Percentiles rank a stretch among this genome's conserved stretches.
These are phyloP conservation scores for Trametes maxima DNA, from an alignment of 768 basidiomycete genomes.

Conservation along the genomic window DNA sequence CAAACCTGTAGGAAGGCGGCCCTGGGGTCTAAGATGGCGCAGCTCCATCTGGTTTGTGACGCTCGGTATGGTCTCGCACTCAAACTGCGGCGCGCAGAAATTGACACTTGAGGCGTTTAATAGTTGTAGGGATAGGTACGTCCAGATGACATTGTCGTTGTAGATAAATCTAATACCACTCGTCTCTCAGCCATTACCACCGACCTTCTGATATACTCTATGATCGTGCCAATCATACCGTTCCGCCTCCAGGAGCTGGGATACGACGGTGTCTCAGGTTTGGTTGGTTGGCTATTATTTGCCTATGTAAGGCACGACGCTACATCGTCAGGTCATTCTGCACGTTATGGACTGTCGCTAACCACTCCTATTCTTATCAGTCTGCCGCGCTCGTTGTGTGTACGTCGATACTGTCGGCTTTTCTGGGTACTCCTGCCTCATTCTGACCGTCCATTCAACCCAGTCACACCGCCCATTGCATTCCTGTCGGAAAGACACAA, in stretches of 20 bases:
- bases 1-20: slow-evolving; percentile 6
- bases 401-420: slow-evolving; percentile 13
- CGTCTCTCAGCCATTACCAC: slow-evolving; percentile 33
- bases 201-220: slow-evolving; percentile 41
- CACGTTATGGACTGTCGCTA: neutral
- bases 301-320: slow-evolving; percentile 35
- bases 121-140: slow-evolving; percentile 35
- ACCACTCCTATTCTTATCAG: slow-evolving; percentile 17
- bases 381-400: slow-evolving; percentile 38
- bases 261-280: slow-evolving; percentile 36
- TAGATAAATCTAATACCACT: neutral
- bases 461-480: slow-evolving; percentile 42
- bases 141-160: neutral
- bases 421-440: neutral
- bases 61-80: slow-evolving; percentile 25
- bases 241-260: slow-evolving; percentile 40
- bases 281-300: slow-evolving; percentile 44
- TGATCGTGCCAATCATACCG: slow-evolving; percentile 44
- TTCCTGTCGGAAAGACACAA: slow-evolving; percentile 38
- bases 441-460: neutral
- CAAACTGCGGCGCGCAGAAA: neutral
- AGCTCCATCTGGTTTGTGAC: slow-evolving; percentile 39
- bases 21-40: slow-evolving; percentile 39
- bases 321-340: neutral
- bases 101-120: neutral